phyloP scores from a whole-genome alignment of 768 basidiomycete species.

The Rhizopogon vinicolor region DNA sequence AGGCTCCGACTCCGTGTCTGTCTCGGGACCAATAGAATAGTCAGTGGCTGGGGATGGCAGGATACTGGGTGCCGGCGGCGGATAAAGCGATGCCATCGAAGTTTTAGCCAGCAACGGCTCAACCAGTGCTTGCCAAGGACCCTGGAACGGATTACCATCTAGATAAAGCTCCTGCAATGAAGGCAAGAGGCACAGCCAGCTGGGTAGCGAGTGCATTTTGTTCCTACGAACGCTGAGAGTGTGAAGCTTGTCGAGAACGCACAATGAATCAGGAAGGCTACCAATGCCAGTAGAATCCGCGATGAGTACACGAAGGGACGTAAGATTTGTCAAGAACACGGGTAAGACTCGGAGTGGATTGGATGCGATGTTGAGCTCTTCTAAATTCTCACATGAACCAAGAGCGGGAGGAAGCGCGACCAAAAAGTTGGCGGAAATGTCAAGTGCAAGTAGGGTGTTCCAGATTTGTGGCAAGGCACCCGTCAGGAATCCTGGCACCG shows the following conservation, averaged over 20 bases:
- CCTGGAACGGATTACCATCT: slow-evolving; percentile 96
- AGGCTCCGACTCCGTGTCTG: slow-evolving; percentile 49
- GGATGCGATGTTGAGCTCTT: slow-evolving; percentile 90
- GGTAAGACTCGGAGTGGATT: slow-evolving; percentile 94
- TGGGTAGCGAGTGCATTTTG: slow-evolving; percentile 83
- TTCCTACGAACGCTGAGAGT: slow-evolving; percentile 89
- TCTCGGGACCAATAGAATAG: slow-evolving; percentile 43
- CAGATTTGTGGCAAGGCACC: slow-evolving; percentile 67
- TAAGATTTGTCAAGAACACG: slow-evolving; percentile 73
- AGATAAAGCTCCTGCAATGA: slow-evolving; percentile 82
- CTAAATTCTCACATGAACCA: slow-evolving; percentile 73
- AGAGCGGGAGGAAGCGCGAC: slow-evolving; percentile 80
- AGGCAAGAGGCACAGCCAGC: slow-evolving; percentile 90
- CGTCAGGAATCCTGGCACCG: slow-evolving; percentile 72
- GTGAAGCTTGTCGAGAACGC: slow-evolving; percentile 73
- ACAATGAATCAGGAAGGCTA: slow-evolving; percentile 71
- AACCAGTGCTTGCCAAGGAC: slow-evolving; percentile 87
- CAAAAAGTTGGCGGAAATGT: slow-evolving; percentile 88
- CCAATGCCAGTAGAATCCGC: slow-evolving; percentile 87
- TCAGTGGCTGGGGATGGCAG: slow-evolving; percentile 46
- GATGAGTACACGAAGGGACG: slow-evolving; percentile 79
- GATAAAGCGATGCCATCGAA: slow-evolving; percentile 57
- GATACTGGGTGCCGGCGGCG: slow-evolving; percentile 60
- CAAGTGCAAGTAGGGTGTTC: slow-evolving; percentile 81
- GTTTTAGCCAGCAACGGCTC: slow-evolving; percentile 72